Evolutionary conservation across 495 filamentous ascomycete genomes (phyloP), one percentile per base, ranked within the genome.

Genomic region (Penicillium pulvis): DNA sequence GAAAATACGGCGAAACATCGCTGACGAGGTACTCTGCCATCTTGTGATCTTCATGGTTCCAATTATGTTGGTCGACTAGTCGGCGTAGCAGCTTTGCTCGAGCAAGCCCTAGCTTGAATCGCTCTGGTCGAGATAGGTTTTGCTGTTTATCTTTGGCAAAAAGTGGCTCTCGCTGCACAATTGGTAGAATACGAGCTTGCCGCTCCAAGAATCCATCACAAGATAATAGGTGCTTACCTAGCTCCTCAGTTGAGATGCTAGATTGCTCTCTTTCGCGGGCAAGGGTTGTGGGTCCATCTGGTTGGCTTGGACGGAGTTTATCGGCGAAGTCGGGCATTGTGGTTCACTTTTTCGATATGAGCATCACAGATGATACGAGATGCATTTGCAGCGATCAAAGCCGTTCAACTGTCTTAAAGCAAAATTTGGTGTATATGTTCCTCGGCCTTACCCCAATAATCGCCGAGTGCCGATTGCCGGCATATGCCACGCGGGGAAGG

Each of bases 251-350:
- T 3, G 67, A 53, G 47, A 81, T 58, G n/a, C 68, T 55, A 8
- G 77, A 80, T 33, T 69, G 60, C 24, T 39, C 53, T 26, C 79
- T 72, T 58, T 81, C 78, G 6, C 59, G 59, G 17, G 64, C 62
- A 10, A 81, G 72, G 6, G 72, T 74, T 14, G 64, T 65, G 1
- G 73, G 65, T 20, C 76, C 78, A 55, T 64, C 56, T 58, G 69
- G 70, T 17, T 75, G 64, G 6, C 60, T 64, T 26, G 78, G 78
- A 45, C 72, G 73, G 23, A 81, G 72, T 20, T 67, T 63, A 55
- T 78, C 77, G 2, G 75, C 75, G 59, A 81, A 81, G 63, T 81
- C 78, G 3, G 69, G 62, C 78, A 80, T 79, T 8, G 24, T 68
- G 20, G 20, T 56, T 24, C 33, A 33, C 33, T 31, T 49, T 24